phyloP scores from a whole-genome alignment of 768 basidiomycete species.

The Pleurotus giganteus region DNA sequence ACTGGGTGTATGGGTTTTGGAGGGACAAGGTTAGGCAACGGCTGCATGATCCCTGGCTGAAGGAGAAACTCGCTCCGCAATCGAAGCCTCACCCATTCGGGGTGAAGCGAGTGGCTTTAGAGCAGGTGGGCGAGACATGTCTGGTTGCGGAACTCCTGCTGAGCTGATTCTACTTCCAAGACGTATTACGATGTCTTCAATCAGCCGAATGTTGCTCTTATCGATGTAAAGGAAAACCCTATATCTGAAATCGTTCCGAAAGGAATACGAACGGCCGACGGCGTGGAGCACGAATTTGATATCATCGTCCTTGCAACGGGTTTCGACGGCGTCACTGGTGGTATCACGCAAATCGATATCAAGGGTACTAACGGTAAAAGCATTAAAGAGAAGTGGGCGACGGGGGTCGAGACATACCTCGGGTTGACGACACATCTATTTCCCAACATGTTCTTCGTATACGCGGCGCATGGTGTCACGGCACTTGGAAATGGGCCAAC shows the following conservation, averaged over 20 bases:
- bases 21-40: constrained; percentile 19
- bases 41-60: constrained; percentile 17
- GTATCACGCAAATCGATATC: constrained; percentile 15
- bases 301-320: constrained; percentile 17
- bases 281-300: constrained; percentile 14
- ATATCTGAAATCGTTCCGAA: constrained; percentile 13
- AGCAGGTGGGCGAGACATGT: constrained; percentile 10
- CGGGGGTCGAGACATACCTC: constrained; percentile 15
- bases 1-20: constrained; percentile 23
- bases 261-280: constrained; percentile 13
- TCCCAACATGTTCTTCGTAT: constrained; percentile 18
- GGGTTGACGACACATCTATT: constrained; percentile 12
- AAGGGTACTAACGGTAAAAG: constrained; percentile 11
- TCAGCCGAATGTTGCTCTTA: constrained; percentile 13
- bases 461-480: constrained; percentile 14
- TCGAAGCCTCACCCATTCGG: constrained; percentile 23
- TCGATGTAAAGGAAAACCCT: constrained; percentile 16
- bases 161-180: too few relatives aligned
- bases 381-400: constrained; percentile 15
- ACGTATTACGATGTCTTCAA: constrained; percentile 11
- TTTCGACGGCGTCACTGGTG: constrained; percentile 15
- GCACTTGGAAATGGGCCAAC: constrained; percentile 14
- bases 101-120: constrained; percentile 20
- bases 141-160: too few relatives aligned
- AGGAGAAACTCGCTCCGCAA: constrained; percentile 22